Conservation (phyloP, 139 green algal genomes). For the Coelastrella sp. region DNA sequence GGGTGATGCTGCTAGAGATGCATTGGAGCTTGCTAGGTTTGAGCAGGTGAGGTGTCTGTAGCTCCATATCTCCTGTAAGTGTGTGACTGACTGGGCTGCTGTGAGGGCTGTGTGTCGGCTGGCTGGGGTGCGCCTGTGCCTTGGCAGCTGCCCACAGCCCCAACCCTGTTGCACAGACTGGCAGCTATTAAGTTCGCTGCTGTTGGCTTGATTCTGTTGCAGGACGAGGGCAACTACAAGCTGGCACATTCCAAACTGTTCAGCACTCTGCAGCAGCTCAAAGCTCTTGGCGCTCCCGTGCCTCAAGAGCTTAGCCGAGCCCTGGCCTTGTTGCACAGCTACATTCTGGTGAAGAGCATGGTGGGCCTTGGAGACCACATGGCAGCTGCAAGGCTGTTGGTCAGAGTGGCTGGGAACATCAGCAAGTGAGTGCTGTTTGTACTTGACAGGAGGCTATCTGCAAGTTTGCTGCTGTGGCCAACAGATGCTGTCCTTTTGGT, state of each 20-base stretch:
- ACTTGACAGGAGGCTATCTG: neutral
- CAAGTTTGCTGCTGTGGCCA: too few relatives aligned
- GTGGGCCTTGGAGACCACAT: slow-evolving; percentile 76
- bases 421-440: neutral
- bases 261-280: slow-evolving; percentile 67
- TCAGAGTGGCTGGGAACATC: slow-evolving; percentile 76
- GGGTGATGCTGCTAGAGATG: slow-evolving; percentile 72
- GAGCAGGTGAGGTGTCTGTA: slow-evolving; percentile 57
- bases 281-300: slow-evolving; percentile 48
- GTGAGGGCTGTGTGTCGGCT: too few relatives aligned
- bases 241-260: slow-evolving; percentile 84
- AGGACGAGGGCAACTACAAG: slow-evolving; percentile 89
- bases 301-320: slow-evolving; percentile 66
- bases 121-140: too few relatives aligned
- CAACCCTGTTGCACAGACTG: too few relatives aligned
- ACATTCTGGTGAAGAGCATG: slow-evolving; percentile 86
- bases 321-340: slow-evolving; percentile 78
- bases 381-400: slow-evolving; percentile 83
- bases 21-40: slow-evolving; percentile 66
- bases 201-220: slow-evolving; percentile 4
- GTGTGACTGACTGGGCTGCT: neutral
- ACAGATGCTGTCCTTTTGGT: neutral
- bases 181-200: too few relatives aligned
- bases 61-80: neutral
- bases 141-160: too few relatives aligned